phyloP scores from a whole-genome alignment of 495 filamentous ascomycete species.

The Clavariopsis aquatica region DNA sequence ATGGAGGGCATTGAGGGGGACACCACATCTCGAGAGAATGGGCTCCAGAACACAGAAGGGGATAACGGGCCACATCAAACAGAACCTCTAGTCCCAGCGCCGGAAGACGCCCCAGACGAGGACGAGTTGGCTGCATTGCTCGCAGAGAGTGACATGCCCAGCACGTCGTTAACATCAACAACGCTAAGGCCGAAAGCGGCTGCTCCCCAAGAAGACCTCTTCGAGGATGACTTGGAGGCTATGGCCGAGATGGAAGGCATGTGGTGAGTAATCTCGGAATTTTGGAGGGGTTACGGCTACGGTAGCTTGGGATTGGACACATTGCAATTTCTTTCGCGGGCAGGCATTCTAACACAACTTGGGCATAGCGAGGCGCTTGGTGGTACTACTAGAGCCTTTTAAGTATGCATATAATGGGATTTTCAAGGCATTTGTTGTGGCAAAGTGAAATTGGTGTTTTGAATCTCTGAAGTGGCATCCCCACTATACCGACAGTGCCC shows the following conservation, averaged over 20 bases:
- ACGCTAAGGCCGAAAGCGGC: neutral
- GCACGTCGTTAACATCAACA: neutral
- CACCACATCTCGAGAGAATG: neutral
- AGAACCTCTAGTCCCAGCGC: neutral
- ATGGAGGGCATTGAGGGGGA: constrained; percentile 8
- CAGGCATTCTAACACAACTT: no score
- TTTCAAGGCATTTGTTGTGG: neutral
- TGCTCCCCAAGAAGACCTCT: constrained; percentile 40
- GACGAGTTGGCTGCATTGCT: constrained; percentile 54
- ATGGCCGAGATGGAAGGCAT: constrained; percentile 61
- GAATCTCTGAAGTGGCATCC: neutral
- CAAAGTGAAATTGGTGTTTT: neutral
- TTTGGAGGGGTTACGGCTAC: constrained; percentile 53
- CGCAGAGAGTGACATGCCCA: constrained; percentile 39
- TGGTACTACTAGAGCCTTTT: neutral
- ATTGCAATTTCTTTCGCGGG: neutral
- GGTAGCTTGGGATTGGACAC: no score
- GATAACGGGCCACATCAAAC: neutral
- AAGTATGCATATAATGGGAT: neutral
- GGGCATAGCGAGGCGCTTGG: constrained; percentile 23
- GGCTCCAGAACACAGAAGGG: neutral
- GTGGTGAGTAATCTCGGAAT: neutral
- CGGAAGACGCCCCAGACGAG: constrained; percentile 40
- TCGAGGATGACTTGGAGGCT: constrained; percentile 65
- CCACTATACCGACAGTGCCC: neutral